Conservation (phyloP, 179 eudicot genomes). For the Gypsophila paniculata region DNA sequence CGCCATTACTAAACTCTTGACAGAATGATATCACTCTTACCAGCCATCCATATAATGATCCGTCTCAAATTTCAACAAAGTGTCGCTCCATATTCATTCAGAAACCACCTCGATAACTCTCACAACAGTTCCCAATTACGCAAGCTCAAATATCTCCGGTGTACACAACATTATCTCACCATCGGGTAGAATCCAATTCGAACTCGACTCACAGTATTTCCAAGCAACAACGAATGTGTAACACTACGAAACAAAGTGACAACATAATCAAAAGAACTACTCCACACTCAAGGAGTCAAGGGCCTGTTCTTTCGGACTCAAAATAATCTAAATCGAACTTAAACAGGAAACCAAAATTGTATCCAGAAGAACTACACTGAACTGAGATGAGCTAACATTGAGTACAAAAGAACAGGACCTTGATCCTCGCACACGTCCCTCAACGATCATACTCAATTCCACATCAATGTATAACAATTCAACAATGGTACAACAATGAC, state of each 20-base stretch:
- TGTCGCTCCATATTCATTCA: no score
- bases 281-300: no score
- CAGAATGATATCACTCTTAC: not conserved
- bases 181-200: not conserved
- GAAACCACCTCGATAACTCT: not conserved
- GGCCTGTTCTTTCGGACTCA: no score
- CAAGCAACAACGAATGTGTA: not conserved
- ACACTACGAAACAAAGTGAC: not conserved
- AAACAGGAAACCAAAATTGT: no score
- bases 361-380: no score
- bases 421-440: not conserved
- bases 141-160: not conserved
- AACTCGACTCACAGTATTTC: no score
- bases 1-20: not conserved
- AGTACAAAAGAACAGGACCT: no score
- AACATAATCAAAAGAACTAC: not conserved
- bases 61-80: no score
- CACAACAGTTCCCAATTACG: not conserved
- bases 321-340: no score
- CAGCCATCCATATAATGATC: not conserved
- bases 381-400: no score
- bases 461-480: constrained; percentile 1
- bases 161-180: not conserved
- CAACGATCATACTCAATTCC: not conserved
- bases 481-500: constrained; percentile 5